Evolutionary conservation across 148 eudicot genomes (phyloP).

Genomic region (Chenopodium quinoa): DNA sequence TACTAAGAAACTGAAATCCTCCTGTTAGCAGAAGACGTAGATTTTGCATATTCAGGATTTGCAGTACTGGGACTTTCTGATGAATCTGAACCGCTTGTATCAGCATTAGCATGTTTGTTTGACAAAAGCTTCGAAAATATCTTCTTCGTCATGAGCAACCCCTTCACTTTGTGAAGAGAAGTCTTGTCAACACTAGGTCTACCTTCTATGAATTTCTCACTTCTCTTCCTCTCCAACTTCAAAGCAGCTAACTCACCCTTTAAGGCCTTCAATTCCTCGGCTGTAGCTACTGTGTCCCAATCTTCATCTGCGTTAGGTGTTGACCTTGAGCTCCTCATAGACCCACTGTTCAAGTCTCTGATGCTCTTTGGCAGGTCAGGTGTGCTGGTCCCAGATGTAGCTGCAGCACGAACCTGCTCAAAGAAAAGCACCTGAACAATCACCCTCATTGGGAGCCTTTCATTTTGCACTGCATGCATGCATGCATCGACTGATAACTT

Average conservation of each 20-base stretch:
- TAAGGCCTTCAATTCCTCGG: constrained; percentile 70
- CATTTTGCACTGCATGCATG: constrained; percentile 92
- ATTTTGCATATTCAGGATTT: constrained; percentile 56
- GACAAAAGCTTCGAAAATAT: constrained; percentile 75
- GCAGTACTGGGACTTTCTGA: constrained; percentile 59
- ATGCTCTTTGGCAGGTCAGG: constrained; percentile 77
- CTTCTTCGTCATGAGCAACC: constrained; percentile 69
- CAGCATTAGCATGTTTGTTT: constrained; percentile 43
- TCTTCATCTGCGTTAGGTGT: constrained; percentile 66
- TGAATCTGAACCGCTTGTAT: constrained; percentile 85
- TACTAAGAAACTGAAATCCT: constrained; percentile 65
- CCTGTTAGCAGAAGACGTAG: constrained; percentile 51
- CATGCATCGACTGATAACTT: constrained; percentile 93
- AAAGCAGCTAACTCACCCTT: constrained; percentile 78
- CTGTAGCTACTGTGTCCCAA: constrained; percentile 89
- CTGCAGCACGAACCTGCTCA: constrained; percentile 85
- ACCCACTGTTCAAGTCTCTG: constrained; percentile 52
- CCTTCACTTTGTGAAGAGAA: constrained; percentile 53
- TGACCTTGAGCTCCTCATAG: constrained; percentile 67
- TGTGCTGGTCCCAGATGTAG: constrained; percentile 83
- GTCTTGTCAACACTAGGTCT: constrained; percentile 38
- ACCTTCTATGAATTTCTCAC: constrained; percentile 31
- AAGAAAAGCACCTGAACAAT: constrained; percentile 91
- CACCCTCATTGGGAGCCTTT: constrained; percentile 83
- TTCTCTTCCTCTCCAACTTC: constrained; percentile 42